A percentile compares a stretch with the other conserved stretches of the same genome.
Conservation (phyloP, 2,329 filamentous ascomycete species). For the Fusarium poae region DNA sequence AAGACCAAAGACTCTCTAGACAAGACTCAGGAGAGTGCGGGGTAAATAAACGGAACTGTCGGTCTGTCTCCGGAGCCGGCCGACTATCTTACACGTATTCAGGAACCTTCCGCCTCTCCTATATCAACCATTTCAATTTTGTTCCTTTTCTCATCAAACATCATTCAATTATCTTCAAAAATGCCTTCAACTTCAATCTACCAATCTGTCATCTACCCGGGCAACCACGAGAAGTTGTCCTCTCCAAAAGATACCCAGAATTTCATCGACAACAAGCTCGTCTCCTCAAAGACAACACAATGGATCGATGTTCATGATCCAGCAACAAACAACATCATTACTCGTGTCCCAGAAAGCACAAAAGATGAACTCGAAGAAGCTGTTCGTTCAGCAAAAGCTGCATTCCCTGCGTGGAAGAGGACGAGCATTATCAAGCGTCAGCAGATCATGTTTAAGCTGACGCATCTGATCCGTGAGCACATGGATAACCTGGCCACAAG, state of each 20-base stretch:
- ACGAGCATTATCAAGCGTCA: slow-evolving; percentile 77
- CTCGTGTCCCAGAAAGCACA: slow-evolving; percentile 80
- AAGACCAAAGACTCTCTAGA: slow-evolving; percentile 3
- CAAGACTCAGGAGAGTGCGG: slow-evolving; percentile 19
- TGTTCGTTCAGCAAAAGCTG: slow-evolving; percentile 76
- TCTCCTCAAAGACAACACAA: slow-evolving; percentile 70
- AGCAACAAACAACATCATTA: slow-evolving; percentile 83
- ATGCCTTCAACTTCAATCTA: slow-evolving; percentile 38
- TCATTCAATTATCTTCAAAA: not conserved
- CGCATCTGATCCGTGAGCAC: slow-evolving; percentile 78
- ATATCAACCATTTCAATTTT: slow-evolving; percentile 3
- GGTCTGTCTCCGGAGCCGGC: slow-evolving; percentile 38
- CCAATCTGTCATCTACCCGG: slow-evolving; percentile 41
- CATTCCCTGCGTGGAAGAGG: slow-evolving; percentile 75
- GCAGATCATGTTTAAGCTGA: slow-evolving; percentile 84
- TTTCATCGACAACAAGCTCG: slow-evolving; percentile 80
- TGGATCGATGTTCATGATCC: slow-evolving; percentile 82
- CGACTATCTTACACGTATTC: slow-evolving; percentile 21
- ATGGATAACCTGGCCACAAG: slow-evolving; percentile 82
- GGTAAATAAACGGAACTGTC: slow-evolving; percentile 31
- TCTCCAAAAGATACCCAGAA: slow-evolving; percentile 71
- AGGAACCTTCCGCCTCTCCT: slow-evolving; percentile 29
- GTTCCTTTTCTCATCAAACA: not conserved
- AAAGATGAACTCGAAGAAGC: slow-evolving; percentile 76
- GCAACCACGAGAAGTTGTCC: slow-evolving; percentile 44